Evolutionary conservation across 805 yeast genomes (phyloP).

Genomic region (Wickerhamiella qilinensis): DNA sequence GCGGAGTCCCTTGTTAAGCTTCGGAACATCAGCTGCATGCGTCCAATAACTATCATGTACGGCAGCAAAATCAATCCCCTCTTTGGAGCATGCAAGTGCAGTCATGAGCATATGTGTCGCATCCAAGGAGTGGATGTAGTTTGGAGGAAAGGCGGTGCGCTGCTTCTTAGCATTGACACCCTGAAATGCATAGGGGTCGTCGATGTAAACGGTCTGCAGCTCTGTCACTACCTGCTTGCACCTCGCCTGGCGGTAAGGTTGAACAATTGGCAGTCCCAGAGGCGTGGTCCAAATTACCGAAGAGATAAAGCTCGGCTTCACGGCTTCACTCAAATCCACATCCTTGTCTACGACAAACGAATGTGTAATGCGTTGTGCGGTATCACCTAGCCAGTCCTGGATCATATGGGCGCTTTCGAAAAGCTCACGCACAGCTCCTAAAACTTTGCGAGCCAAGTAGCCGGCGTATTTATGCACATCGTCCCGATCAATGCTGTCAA

Average conservation of each 20-base stretch:
- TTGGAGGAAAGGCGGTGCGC: slow-evolving; percentile 88
- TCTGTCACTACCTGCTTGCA: slow-evolving; percentile 60
- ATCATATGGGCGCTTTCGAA: slow-evolving; percentile 86
- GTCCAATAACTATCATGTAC: slow-evolving; percentile 99
- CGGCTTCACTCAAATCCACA: slow-evolving; percentile 15
- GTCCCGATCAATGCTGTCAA: slow-evolving; percentile 34
- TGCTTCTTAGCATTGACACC: slow-evolving; percentile 84
- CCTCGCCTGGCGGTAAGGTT: slow-evolving; percentile 69
- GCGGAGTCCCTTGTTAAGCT: slow-evolving; percentile 55
- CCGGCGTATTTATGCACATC: slow-evolving; percentile 34
- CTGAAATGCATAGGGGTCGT: slow-evolving; percentile 72
- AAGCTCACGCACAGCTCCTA: slow-evolving; percentile 67
- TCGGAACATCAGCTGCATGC: slow-evolving; percentile 70
- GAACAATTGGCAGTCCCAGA: slow-evolving; percentile 87
- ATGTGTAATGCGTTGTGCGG: slow-evolving; percentile 66
- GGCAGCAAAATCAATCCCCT: slow-evolving; percentile 64
- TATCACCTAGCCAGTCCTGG: slow-evolving; percentile 89
- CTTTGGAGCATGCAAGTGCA: slow-evolving; percentile 57
- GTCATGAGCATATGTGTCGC: slow-evolving; percentile 94
- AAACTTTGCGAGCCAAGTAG: slow-evolving; percentile 64
- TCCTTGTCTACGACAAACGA: slow-evolving; percentile 56
- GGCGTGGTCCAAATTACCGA: slow-evolving; percentile 98
- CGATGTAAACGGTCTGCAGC: slow-evolving; percentile 70
- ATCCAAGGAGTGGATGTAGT: slow-evolving; percentile 85
- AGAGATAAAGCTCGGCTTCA: slow-evolving; percentile 52